A percentile compares a stretch with the other conserved stretches of the same genome.
These are phyloP conservation scores for Purpureocillium lavendulum DNA, from an alignment of 2,329 filamentous ascomycete genomes.

Conservation along the genomic window DNA sequence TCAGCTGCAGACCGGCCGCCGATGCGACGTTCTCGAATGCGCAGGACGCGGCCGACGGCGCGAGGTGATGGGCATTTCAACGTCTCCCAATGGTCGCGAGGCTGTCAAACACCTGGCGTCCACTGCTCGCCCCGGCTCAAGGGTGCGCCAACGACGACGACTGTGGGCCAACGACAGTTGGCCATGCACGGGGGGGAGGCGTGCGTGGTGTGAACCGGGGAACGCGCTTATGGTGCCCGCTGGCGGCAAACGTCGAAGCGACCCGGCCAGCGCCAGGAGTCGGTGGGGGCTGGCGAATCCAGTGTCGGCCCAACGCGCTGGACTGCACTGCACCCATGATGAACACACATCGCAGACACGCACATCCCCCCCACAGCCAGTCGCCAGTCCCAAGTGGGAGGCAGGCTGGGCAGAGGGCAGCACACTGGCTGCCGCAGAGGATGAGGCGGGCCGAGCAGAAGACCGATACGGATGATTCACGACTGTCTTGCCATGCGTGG, in stretches of 20 bases:
- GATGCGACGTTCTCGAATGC: background rate
- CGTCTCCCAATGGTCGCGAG: constrained; percentile 1
- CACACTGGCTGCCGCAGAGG: constrained; percentile 8
- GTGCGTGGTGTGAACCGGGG: constrained; percentile 1
- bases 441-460: constrained; percentile 7
- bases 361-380: constrained; percentile 9
- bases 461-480: constrained; percentile 4
- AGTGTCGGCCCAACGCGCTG: constrained; percentile 3
- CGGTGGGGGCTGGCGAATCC: constrained; percentile 12
- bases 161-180: background rate
- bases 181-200: background rate
- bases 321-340: too few species aligned
- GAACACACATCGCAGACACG: background rate
- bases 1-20: background rate
- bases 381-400: constrained; percentile 9
- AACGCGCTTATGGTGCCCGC: constrained; percentile 7
- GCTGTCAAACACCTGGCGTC: background rate
- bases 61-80: background rate
- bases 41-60: background rate
- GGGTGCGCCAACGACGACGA: constrained; percentile 3
- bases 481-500: constrained; percentile 3
- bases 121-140: constrained; percentile 1
- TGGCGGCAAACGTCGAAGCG: constrained; percentile 1
- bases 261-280: constrained; percentile 1
- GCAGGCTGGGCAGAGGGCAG: too few species aligned